Evolutionary conservation across 2,329 filamentous ascomycete species (phyloP).

Genomic region (Aspergillus calidoustus): DNA sequence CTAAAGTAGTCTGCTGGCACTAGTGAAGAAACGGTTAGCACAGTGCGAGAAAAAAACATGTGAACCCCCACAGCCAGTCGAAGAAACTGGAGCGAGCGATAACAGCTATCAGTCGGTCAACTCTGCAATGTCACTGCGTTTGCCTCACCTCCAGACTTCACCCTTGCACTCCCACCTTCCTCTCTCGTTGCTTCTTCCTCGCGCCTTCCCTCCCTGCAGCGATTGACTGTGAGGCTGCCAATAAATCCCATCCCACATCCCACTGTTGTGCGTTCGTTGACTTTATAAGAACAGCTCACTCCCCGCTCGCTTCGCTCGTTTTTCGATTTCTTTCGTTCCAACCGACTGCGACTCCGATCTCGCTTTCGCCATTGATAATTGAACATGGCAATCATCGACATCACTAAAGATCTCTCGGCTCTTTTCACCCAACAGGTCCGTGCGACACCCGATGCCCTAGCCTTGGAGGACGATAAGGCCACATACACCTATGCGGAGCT

Average conservation of each 20-base stretch:
- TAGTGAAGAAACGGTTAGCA: constrained; percentile 8
- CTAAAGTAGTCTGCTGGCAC: constrained; percentile 3
- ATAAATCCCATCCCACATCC: constrained; percentile 1
- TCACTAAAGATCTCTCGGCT: constrained; percentile 71
- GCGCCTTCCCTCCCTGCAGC: background rate
- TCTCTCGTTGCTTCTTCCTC: constrained; percentile 5
- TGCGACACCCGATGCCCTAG: constrained; percentile 69
- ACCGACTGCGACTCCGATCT: background rate
- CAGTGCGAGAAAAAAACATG: constrained; percentile 10
- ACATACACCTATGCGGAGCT: constrained; percentile 75
- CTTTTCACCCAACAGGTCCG: constrained; percentile 72
- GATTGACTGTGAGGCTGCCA: background rate
- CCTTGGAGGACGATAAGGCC: constrained; percentile 70
- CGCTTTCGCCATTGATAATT: constrained; percentile 2
- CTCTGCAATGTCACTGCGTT: background rate
- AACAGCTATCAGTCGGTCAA: constrained; percentile 7
- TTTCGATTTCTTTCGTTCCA: background rate
- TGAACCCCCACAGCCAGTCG: constrained; percentile 13
- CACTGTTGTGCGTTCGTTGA: background rate
- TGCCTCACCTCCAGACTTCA: background rate
- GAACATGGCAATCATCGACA: constrained; percentile 70
- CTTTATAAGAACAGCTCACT: background rate
- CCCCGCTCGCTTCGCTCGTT: no score
- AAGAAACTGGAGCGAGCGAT: constrained; percentile 4
- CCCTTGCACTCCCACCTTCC: background rate